Conservation (phyloP, 2,329 filamentous ascomycete genomes). For the Aspergillus neoniger region DNA sequence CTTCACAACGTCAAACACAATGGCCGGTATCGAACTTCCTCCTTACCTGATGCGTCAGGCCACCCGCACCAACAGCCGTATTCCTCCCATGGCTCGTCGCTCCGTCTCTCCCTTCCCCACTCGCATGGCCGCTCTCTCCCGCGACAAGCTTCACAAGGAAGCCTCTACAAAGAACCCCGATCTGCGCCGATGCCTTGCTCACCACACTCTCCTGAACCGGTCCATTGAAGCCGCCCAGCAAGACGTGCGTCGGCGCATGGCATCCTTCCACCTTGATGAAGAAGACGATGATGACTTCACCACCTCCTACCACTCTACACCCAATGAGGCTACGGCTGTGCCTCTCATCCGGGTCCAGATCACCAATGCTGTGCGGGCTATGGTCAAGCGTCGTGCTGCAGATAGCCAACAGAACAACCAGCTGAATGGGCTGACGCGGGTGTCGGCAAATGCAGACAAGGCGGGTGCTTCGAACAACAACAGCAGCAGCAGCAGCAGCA, state of each 20-base stretch:
- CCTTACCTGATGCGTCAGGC: slow-evolving; percentile 9
- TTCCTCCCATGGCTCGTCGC: slow-evolving; percentile 21
- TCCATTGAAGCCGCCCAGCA: slow-evolving; percentile 21
- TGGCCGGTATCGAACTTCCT: slow-evolving; percentile 9
- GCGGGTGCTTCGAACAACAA: not conserved
- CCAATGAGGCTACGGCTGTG: not conserved
- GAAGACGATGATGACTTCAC: slow-evolving; percentile 6
- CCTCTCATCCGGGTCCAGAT: slow-evolving; percentile 16
- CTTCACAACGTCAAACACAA: not conserved
- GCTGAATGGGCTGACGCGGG: not conserved
- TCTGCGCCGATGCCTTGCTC: slow-evolving; percentile 28
- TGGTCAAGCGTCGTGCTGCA: slow-evolving; percentile 13
- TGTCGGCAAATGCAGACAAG: not conserved
- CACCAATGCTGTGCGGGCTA: slow-evolving; percentile 14
- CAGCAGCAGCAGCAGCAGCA: not conserved
- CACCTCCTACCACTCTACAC: not conserved
- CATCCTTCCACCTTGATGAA: slow-evolving; percentile 11
- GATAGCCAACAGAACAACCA: not conserved
- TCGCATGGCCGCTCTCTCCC: slow-evolving; percentile 21
- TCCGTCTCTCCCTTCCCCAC: slow-evolving; percentile 9
- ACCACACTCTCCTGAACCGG: slow-evolving; percentile 20
- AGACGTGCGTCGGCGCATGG: slow-evolving; percentile 17
- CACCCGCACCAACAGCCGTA: slow-evolving; percentile 18
- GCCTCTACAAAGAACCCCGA: slow-evolving; percentile 20
- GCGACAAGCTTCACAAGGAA: slow-evolving; percentile 22